phyloP scores from a whole-genome alignment of 2,329 filamentous ascomycete genomes.

The Apiospora saccharicola region DNA sequence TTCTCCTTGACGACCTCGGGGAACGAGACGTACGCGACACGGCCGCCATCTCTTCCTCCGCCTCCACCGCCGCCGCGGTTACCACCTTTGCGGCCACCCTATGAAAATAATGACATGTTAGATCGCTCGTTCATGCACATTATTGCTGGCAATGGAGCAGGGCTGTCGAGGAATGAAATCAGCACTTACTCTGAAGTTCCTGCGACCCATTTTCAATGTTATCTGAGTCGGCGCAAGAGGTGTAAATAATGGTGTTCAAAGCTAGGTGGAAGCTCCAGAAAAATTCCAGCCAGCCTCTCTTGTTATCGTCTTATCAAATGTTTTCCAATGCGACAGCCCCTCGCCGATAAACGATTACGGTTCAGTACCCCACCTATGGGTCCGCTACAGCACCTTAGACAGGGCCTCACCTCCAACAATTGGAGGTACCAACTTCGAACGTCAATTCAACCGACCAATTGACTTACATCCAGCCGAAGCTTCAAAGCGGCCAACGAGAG shows the following conservation, averaged over 20 bases:
- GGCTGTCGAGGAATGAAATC: neutral
- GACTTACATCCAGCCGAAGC: neutral
- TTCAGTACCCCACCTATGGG: neutral
- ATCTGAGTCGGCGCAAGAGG: slow-evolving; percentile 12
- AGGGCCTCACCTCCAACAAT: neutral
- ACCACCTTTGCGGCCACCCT: slow-evolving; percentile 43
- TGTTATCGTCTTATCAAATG: slow-evolving; percentile 13
- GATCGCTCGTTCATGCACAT: neutral
- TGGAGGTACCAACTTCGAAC: neutral
- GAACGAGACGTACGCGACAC: slow-evolving; percentile 52
- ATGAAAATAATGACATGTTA: slow-evolving; percentile 37
- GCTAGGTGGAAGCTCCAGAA: slow-evolving; percentile 4
- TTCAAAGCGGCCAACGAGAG: neutral
- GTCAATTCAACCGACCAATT: neutral
- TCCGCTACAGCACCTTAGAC: neutral
- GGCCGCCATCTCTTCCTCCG: slow-evolving; percentile 53
- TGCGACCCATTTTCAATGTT: slow-evolving; percentile 15
- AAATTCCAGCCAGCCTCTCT: slow-evolving; percentile 8
- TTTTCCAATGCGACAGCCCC: slow-evolving; percentile 16
- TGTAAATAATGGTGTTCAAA: slow-evolving; percentile 13
- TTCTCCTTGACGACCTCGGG: slow-evolving; percentile 78
- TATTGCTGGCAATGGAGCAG: neutral
- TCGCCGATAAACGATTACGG: slow-evolving; percentile 14
- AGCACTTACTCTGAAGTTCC: slow-evolving; percentile 14
- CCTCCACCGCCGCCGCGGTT: slow-evolving; percentile 43